Evolutionary conservation across 345 rosid genomes (phyloP).

Genomic region (Carallia brachiata): DNA sequence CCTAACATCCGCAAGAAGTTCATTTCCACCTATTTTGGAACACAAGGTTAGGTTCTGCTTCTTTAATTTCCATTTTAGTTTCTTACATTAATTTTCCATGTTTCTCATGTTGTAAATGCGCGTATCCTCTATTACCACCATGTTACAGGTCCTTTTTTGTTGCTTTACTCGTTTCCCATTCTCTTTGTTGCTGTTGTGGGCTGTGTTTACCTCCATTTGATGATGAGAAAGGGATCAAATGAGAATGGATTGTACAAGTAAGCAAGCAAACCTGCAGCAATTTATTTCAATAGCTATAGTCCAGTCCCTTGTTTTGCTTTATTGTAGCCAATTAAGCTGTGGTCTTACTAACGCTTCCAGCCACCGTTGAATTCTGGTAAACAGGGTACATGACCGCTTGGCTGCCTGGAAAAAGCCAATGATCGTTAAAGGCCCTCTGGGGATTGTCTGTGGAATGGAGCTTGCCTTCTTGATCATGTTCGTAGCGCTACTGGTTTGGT

Average conservation of each 20-base stretch:
- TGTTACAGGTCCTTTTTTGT: slow-evolving; percentile 12
- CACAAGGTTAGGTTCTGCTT: slow-evolving; percentile 9
- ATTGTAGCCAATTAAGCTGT: no score
- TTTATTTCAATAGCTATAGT: no score
- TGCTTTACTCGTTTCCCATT: slow-evolving; percentile 9
- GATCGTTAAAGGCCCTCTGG: slow-evolving; percentile 76
- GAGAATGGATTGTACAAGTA: background rate
- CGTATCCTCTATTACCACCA: background rate
- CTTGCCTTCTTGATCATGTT: slow-evolving; percentile 63
- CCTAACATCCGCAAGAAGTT: background rate
- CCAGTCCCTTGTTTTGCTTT: no score
- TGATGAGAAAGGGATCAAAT: slow-evolving; percentile 9
- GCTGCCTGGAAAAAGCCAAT: slow-evolving; percentile 49
- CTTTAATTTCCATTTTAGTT: background rate
- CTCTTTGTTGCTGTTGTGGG: slow-evolving; percentile 27
- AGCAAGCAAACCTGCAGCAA: background rate
- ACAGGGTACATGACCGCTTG: background rate
- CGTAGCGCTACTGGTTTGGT: slow-evolving; percentile 65
- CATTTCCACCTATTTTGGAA: slow-evolving; percentile 19
- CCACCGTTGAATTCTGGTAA: no score
- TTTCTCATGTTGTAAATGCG: background rate
- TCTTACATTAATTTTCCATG: background rate
- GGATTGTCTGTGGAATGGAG: slow-evolving; percentile 70
- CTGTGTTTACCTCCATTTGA: slow-evolving; percentile 21
- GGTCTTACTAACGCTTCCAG: no score